Conservation (phyloP, 2,329 filamentous ascomycete genomes). For the Colletotrichum acutatum region DNA sequence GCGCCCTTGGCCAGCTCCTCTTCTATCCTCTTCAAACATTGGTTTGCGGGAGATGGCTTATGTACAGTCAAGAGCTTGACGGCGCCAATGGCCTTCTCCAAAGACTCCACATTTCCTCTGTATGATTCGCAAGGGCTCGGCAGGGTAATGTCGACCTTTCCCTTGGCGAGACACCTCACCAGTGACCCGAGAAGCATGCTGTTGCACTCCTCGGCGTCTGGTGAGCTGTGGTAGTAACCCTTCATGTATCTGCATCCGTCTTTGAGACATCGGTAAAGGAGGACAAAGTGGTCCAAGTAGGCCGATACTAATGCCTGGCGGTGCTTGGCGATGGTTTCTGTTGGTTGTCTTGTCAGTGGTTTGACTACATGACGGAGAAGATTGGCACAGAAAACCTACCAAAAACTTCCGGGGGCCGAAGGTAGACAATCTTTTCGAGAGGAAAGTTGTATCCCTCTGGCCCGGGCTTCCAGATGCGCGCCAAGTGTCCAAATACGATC, state of each 20-base stretch:
- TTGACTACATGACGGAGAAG: background rate
- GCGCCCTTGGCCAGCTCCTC: slow-evolving; percentile 27
- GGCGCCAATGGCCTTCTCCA: slow-evolving; percentile 18
- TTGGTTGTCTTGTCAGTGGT: background rate
- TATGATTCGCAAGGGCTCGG: slow-evolving; percentile 25
- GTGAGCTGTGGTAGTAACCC: slow-evolving; percentile 31
- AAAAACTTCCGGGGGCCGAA: slow-evolving; percentile 19
- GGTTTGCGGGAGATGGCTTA: slow-evolving; percentile 23
- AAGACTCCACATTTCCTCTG: slow-evolving; percentile 12
- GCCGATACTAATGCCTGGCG: slow-evolving; percentile 16
- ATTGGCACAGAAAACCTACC: background rate
- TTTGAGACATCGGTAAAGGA: slow-evolving; percentile 31
- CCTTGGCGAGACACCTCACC: slow-evolving; percentile 21
- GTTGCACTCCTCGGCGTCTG: slow-evolving; percentile 33
- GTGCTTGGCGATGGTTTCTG: slow-evolving; percentile 28
- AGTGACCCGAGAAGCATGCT: slow-evolving; percentile 33
- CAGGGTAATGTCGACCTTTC: slow-evolving; percentile 27
- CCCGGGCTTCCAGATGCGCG: slow-evolving; percentile 18
- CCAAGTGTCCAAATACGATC: slow-evolving; percentile 22
- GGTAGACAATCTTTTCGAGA: slow-evolving; percentile 22
- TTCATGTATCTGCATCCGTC: slow-evolving; percentile 33
- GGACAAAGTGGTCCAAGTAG: slow-evolving; percentile 24
- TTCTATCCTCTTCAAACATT: slow-evolving; percentile 31
- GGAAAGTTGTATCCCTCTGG: slow-evolving; percentile 32
- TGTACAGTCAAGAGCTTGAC: slow-evolving; percentile 32